These are phyloP conservation scores for Bocquillonia castaneifolia DNA, from an alignment of 441 rosid species.

Conservation along the genomic window DNA sequence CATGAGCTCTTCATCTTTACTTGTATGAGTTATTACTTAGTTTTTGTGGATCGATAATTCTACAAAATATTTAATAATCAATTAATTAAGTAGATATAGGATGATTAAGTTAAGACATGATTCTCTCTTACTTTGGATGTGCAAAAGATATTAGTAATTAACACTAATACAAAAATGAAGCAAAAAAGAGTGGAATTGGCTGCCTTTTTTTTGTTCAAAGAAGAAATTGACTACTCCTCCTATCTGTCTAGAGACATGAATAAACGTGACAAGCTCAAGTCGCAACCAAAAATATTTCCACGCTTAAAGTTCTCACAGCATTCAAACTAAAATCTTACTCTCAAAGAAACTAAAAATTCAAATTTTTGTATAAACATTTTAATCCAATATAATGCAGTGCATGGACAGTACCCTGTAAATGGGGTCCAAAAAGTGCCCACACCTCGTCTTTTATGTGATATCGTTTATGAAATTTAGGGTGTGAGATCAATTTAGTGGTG, in stretches of 20 bases:
- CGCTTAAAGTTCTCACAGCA: not conserved
- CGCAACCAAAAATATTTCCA: not conserved
- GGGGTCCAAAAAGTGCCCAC: not conserved
- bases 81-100: too few relatives aligned
- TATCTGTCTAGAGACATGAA: not conserved
- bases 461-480: not conserved
- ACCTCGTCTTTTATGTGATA: not conserved
- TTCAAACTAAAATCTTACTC: not conserved
- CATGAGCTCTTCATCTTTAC: too few relatives aligned
- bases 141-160: not conserved
- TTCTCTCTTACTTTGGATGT: too few relatives aligned
- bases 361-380: not conserved
- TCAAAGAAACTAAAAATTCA: not conserved
- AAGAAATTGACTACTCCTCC: not conserved
- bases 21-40: too few relatives aligned
- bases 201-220: not conserved
- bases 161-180: not conserved
- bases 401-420: not conserved
- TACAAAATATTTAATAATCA: too few relatives aligned
- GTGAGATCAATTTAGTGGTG: not conserved
- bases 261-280: not conserved
- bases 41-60: too few relatives aligned
- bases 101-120: too few relatives aligned
- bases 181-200: not conserved
- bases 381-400: not conserved